Evolutionary conservation across 805 yeast genomes (phyloP).

Genomic region (Candida rishiriensis): DNA sequence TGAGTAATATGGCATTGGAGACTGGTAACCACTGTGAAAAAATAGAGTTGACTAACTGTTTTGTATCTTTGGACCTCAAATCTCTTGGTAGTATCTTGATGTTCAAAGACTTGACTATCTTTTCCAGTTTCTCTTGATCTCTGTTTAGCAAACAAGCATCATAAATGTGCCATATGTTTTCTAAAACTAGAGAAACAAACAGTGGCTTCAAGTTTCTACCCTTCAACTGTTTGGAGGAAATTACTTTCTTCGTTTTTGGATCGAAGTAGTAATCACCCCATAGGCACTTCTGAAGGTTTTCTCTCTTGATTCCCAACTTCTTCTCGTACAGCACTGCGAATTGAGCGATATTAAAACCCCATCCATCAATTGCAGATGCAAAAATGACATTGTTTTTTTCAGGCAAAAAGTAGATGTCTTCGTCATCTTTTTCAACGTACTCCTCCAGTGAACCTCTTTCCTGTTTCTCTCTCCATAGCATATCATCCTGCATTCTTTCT

Average conservation of each 20-base stretch:
- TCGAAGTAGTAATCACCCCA: conserved; percentile 96
- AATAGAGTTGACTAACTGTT: conserved; percentile 54
- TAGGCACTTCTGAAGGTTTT: conserved; percentile 73
- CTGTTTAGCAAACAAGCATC: conserved; percentile 61
- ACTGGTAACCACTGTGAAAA: conserved; percentile 95
- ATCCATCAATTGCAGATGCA: conserved; percentile 90
- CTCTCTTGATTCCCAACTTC: conserved; percentile 78
- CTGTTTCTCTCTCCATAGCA: conserved; percentile 64
- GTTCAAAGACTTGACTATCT: conserved; percentile 66
- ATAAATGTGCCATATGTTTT: conserved; percentile 89
- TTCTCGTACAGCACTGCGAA: conserved; percentile 82
- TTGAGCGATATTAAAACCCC: conserved; percentile 93
- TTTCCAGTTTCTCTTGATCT: conserved; percentile 66
- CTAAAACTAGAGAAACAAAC: conserved; percentile 82
- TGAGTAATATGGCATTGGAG: conserved; percentile 75
- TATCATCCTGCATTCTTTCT: conserved; percentile 85
- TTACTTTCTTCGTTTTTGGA: conserved; percentile 81
- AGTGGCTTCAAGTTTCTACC: conserved; percentile 66
- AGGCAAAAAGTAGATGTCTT: conserved; percentile 82
- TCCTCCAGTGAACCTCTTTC: conserved; percentile 44
- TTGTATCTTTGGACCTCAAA: conserved; percentile 71
- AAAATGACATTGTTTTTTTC: conserved; percentile 84
- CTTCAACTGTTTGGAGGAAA: conserved; percentile 60
- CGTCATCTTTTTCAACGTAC: conserved; percentile 71
- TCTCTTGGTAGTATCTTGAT: conserved; percentile 73